Conservation (phyloP, 1,284 basidiomycete genomes). For the Calocybe gambosa region DNA sequence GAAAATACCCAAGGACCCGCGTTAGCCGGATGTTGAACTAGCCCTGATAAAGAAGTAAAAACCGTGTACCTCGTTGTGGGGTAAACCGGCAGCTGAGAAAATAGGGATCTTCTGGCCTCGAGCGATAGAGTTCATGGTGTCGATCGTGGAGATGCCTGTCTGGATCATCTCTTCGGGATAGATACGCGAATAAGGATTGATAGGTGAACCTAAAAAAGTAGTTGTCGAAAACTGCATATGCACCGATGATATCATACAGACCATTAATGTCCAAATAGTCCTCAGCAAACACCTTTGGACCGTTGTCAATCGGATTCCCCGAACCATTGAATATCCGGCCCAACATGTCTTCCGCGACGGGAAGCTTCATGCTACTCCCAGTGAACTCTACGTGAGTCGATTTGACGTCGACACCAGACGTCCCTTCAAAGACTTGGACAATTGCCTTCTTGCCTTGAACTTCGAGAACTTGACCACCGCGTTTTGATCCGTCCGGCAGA, state of each 20-base stretch:
- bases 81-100: slow-evolving; percentile 98
- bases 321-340: slow-evolving; percentile 99
- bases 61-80: slow-evolving; percentile 85
- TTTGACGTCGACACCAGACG: slow-evolving; percentile 95
- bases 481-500: slow-evolving; percentile 90
- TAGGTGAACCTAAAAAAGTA: slow-evolving; percentile 77
- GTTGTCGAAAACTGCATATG: slow-evolving; percentile 1
- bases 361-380: slow-evolving; percentile 97
- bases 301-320: slow-evolving; percentile 96
- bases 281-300: slow-evolving; percentile 98
- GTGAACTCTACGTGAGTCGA: slow-evolving; percentile 98
- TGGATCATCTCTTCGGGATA: slow-evolving; percentile 99
- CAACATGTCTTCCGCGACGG: slow-evolving; percentile 99
- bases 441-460: slow-evolving; percentile 99
- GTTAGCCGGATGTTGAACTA: not conserved
- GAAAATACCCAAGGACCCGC: slow-evolving; percentile 6
- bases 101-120: slow-evolving; percentile 99
- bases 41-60: slow-evolving; percentile 9
- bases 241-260: slow-evolving; percentile 21
- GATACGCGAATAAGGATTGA: slow-evolving; percentile 98
- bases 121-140: slow-evolving; percentile 99
- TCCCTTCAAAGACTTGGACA: slow-evolving; percentile 99
- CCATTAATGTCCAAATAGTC: slow-evolving; percentile 99
- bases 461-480: slow-evolving; percentile 97
- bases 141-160: slow-evolving; percentile 99